Base-by-base conservation (phyloP, 305 asterid species). In the Salvia sclarea region DNA sequence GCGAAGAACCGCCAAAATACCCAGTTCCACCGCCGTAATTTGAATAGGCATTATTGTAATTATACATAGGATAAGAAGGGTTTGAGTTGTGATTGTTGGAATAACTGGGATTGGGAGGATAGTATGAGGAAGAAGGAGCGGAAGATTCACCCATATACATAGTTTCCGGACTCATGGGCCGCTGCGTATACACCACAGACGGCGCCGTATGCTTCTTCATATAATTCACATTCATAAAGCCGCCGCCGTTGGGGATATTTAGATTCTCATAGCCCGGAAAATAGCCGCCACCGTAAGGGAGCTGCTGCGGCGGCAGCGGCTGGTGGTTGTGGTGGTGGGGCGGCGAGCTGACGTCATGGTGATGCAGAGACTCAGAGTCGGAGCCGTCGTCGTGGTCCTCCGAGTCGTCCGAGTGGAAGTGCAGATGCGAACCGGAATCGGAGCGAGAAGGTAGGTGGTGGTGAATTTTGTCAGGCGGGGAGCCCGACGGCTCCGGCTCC, bases 361-460 rank as follows among this genome's bases (percentile, higher is more conserved):
- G 84, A 68, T 81, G 92, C 65, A 85, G 73, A 21, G 89, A 78
- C 9, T 82, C 94, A 0, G 85, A 77, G 65, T 70, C 92, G 21
- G 90, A 80, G 40, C 73, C 92, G 7, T 73, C 83, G 0, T 81
- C 89, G 0, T 80, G 84, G 1, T 80, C 97, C n/a, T 80, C 97
- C 12, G 85, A 80, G 31, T 82, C 82, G 16, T 77, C 96, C 2
- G 95, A 80, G 70, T 79, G 89, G 58, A 86, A 85, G 75, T 83
- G 78, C 30, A 90, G 90, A 75, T 93, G 98, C 45, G 97, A 90
- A 52, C 91, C 96, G 66, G 95, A 84, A 61, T 84, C 80, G 25
- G 87, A 82, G 52, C 67, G 66, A 25, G 85, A 77, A 58, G 79
- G 81, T 22, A 72, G 80, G 48, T 81, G 90, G 45, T 68, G 90